Evolutionary conservation across 2,329 filamentous ascomycete species (phyloP).

Genomic region (Fusarium euwallaceae): DNA sequence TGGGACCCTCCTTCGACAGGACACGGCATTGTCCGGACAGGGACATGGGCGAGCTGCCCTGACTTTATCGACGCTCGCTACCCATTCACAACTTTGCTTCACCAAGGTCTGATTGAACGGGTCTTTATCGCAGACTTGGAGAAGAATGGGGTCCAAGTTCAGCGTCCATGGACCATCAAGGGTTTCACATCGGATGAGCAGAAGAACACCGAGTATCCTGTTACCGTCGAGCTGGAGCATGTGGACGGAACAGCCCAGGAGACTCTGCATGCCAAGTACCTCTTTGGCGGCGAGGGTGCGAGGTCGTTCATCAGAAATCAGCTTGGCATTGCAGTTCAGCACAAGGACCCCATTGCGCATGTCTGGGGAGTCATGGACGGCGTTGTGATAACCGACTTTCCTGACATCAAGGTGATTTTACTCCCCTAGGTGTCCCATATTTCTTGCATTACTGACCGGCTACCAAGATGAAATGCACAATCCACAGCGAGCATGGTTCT

Average conservation of each 20-base stretch:
- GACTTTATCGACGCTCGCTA: slow-evolving; percentile 82
- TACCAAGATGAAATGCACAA: slow-evolving; percentile 76
- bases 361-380: slow-evolving; percentile 85
- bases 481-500: slow-evolving; percentile 80
- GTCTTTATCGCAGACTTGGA: slow-evolving; percentile 76
- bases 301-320: slow-evolving; percentile 74
- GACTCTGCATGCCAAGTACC: slow-evolving; percentile 76
- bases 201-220: slow-evolving; percentile 75
- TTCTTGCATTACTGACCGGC: slow-evolving; percentile 59
- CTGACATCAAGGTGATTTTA: slow-evolving; percentile 75
- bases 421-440: background rate
- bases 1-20: slow-evolving; percentile 73
- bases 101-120: slow-evolving; percentile 79
- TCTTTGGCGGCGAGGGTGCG: slow-evolving; percentile 80
- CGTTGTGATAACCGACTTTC: slow-evolving; percentile 79
- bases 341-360: slow-evolving; percentile 77
- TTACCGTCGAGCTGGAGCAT: slow-evolving; percentile 82
- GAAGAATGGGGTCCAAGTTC: slow-evolving; percentile 70
- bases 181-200: slow-evolving; percentile 71
- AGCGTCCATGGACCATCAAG: slow-evolving; percentile 75
- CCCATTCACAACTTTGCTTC: slow-evolving; percentile 77
- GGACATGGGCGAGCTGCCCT: slow-evolving; percentile 89
- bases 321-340: slow-evolving; percentile 77
- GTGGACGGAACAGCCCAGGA: slow-evolving; percentile 79
- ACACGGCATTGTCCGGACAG: slow-evolving; percentile 73